Conservation (phyloP, 495 filamentous ascomycete species). For the Polyplosphaeria fusca region DNA sequence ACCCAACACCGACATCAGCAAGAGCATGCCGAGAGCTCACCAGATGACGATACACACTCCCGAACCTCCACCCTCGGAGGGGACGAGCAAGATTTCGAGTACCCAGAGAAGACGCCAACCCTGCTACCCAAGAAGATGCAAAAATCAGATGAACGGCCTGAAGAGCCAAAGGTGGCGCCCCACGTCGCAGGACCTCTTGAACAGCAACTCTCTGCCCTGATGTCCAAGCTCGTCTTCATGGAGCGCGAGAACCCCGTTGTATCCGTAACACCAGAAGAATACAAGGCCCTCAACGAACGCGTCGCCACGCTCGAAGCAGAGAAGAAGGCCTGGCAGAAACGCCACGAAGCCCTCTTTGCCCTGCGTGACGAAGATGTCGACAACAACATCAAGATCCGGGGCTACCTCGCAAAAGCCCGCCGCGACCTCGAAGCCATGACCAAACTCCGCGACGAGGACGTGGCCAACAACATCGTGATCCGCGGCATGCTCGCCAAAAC, state of each 20-base stretch:
- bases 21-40: slow-evolving; percentile 4
- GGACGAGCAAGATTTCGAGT: slow-evolving; percentile 32
- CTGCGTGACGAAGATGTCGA: slow-evolving; percentile 40
- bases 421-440: slow-evolving; percentile 36
- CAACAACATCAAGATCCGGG: slow-evolving; percentile 38
- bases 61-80: slow-evolving; percentile 27
- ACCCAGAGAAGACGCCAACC: slow-evolving; percentile 35
- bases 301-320: slow-evolving; percentile 28
- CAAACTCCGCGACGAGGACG: slow-evolving; percentile 38
- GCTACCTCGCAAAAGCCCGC: slow-evolving; percentile 37
- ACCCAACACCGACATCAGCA: slow-evolving; percentile 6
- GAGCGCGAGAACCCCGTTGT: slow-evolving; percentile 34
- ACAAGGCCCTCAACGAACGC: slow-evolving; percentile 22
- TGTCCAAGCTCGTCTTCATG: slow-evolving; percentile 33
- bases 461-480: slow-evolving; percentile 37
- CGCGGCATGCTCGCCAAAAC: slow-evolving; percentile 38
- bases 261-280: slow-evolving; percentile 34
- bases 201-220: slow-evolving; percentile 29
- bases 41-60: slow-evolving; percentile 28
- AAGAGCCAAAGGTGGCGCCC: not conserved
- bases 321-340: slow-evolving; percentile 33
- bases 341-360: slow-evolving; percentile 38
- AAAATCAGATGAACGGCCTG: not conserved
- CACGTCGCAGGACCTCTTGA: slow-evolving; percentile 32
- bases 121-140: slow-evolving; percentile 12